Conservation (phyloP, 129 eudicot species). For the Chrysanthemum lavandulifolium region DNA sequence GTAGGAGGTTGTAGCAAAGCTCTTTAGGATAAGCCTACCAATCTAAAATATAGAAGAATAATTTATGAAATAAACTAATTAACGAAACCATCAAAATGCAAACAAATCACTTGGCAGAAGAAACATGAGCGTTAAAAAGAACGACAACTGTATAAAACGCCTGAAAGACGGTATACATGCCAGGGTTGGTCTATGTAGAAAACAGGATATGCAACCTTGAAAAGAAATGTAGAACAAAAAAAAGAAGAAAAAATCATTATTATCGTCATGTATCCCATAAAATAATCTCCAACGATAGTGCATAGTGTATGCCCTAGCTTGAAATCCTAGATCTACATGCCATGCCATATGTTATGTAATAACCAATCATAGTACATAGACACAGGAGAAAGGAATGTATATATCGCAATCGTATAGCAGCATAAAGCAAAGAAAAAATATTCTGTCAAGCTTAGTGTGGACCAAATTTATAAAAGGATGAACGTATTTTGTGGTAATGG, state of each 20-base stretch:
- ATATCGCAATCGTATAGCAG: constrained; percentile 28
- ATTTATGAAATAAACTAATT: not conserved
- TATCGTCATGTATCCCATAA: too few species aligned
- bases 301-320: too few species aligned
- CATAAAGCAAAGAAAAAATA: constrained; percentile 34
- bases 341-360: constrained; percentile 3
- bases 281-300: too few species aligned
- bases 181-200: too few species aligned
- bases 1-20: too few species aligned
- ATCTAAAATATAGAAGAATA: not conserved
- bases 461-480: constrained; percentile 34
- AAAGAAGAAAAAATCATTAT: too few species aligned
- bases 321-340: not conserved
- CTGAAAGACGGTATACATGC: not conserved
- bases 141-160: not conserved
- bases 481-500: constrained; percentile 15
- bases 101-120: constrained; percentile 6
- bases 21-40: not conserved
- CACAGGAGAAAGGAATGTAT: constrained; percentile 9
- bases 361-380: constrained; percentile 13
- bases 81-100: not conserved
- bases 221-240: too few species aligned
- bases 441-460: constrained; percentile 40
- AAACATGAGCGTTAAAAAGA: not conserved
- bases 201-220: too few species aligned